Evolutionary conservation across 371 early-diverging fungal species (phyloP).

Genomic region (Mycotypha africana): DNA sequence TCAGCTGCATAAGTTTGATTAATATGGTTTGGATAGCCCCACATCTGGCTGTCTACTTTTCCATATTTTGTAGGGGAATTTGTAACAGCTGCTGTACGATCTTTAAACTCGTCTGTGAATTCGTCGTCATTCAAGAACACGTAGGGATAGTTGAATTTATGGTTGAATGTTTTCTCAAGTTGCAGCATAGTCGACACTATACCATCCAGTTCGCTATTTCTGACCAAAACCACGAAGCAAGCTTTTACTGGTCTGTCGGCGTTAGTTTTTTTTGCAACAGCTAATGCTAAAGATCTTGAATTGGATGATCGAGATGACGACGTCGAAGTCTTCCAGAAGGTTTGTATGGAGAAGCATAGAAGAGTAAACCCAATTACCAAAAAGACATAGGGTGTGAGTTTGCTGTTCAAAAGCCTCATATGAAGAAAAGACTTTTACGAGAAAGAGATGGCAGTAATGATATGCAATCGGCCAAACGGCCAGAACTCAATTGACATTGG

Average conservation of each 20-base stretch:
- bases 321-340: too few relatives aligned
- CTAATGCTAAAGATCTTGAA: too few relatives aligned
- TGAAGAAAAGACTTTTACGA: too few relatives aligned
- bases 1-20: conserved; percentile 62
- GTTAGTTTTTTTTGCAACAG: too few relatives aligned
- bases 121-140: conserved; percentile 83
- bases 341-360: too few relatives aligned
- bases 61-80: conserved; percentile 51
- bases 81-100: conserved; percentile 51
- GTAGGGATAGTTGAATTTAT: conserved; percentile 83
- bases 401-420: too few relatives aligned
- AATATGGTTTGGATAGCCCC: conserved; percentile 85
- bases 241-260: conserved; percentile 29
- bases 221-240: conserved; percentile 60
- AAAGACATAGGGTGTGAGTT: too few relatives aligned
- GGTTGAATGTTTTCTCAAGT: conserved; percentile 84
- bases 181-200: conserved; percentile 67
- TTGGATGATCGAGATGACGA: too few relatives aligned
- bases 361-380: too few relatives aligned
- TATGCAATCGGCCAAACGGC: too few relatives aligned
- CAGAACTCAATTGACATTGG: too few relatives aligned
- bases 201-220: conserved; percentile 75
- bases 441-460: too few relatives aligned
- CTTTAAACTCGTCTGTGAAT: conserved; percentile 70
- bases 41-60: conserved; percentile 46